A percentile compares a stretch with the other conserved stretches of the same genome.
Conservation (phyloP, 2,329 filamentous ascomycete species). For the Xylaria sp. region DNA sequence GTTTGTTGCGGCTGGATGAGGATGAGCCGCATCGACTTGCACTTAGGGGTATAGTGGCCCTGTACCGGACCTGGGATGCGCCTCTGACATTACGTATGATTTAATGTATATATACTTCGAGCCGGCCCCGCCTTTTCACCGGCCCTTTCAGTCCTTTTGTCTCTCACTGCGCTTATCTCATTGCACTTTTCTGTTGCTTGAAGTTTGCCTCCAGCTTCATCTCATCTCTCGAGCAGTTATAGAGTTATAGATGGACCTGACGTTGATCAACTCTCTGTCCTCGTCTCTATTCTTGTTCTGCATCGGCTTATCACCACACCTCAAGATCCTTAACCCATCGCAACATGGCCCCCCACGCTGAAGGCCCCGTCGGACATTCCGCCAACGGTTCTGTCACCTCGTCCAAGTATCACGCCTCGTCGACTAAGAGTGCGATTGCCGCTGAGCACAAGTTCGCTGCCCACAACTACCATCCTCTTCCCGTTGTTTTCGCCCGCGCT, state of each 20-base stretch:
- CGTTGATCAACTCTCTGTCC: conserved; percentile 26
- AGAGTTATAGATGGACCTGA: conserved; percentile 5
- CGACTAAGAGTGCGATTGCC: conserved; percentile 81
- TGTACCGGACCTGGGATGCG: conserved; percentile 37
- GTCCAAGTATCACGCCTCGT: conserved; percentile 76
- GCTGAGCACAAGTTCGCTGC: conserved; percentile 87
- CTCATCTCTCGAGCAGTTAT: not conserved
- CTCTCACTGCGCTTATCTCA: conserved; percentile 24
- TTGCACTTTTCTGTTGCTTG: conserved; percentile 41
- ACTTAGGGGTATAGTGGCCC: conserved; percentile 66
- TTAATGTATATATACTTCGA: conserved; percentile 36
- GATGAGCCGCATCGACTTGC: conserved; percentile 61
- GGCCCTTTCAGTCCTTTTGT: conserved; percentile 26
- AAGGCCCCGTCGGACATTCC: conserved; percentile 51
- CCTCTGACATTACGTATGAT: conserved; percentile 49
- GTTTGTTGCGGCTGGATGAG: conserved; percentile 46
- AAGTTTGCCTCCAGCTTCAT: conserved; percentile 14
- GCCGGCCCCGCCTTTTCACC: conserved; percentile 44
- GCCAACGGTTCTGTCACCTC: conserved; percentile 51
- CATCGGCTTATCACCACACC: conserved; percentile 16
- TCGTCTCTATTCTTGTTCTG: not conserved
- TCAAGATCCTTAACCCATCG: conserved; percentile 22
- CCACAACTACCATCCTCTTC: conserved; percentile 98
- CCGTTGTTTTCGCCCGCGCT: conserved; percentile 89
- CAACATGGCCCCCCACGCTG: conserved; percentile 70